Evolutionary conservation across 331 rosid genomes (phyloP), one percentile per base, ranked within the genome.

Genomic region (Stylosanthes scabra): DNA sequence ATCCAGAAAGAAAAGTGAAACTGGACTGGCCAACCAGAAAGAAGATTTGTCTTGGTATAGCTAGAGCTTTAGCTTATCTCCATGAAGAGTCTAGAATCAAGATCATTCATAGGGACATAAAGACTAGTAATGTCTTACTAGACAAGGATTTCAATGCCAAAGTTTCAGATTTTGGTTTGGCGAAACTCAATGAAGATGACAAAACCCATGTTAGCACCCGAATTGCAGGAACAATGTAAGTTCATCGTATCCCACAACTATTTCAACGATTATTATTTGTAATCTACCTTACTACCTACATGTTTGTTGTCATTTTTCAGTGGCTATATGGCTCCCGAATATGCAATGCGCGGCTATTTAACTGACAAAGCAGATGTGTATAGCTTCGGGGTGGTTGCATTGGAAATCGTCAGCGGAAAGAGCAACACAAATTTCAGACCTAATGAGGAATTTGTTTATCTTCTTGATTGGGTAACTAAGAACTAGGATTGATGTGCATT

Each of bases 321-420:
- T 9, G 99, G 98, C 74, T 93, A 93, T 68, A 93, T 93, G 96
- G 98, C 98, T 72, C 98, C 98, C 0, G 98, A 93, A 63, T 93
- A 93, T 78, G 98, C 97, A 71, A 93, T 93, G 96, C 96, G 97
- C 9, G 97, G 98, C 27, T 89, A 90, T 82, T 86, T 93, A 67
- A 94, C 97, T 0, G 70, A 83, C 57, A 93, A 93, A 78, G 98
- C 96, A 57, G 98, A 93, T 50, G 83, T 93, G 55, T 93, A 93
- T 86, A 89, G 98, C 74, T 93, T 93, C 37, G 98, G 98, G 28
- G 97, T 93, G n/a, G 98, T 93, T 64, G 90, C 92, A 28, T 51
- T 94, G 68, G 99, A 94, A 81, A 91, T 78, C 59, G 84, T 91
- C 31, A 94, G 96, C 8, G 99, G 97, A 76, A 94, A 89, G 78